phyloP scores from a whole-genome alignment of 495 filamentous ascomycete species.

The Aspergillus affinis region DNA sequence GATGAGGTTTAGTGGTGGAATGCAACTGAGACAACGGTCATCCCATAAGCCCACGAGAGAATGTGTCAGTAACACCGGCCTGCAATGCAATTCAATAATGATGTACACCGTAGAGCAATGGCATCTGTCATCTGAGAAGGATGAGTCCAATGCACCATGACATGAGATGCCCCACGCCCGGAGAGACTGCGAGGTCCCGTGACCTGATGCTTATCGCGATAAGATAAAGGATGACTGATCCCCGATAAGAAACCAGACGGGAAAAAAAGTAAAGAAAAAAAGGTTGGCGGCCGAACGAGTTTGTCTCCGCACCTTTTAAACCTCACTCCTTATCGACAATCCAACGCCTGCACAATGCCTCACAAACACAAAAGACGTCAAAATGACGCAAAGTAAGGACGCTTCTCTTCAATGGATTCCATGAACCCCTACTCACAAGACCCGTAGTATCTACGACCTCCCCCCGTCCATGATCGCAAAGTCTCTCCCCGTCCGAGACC shows the following conservation, averaged over 20 bases:
- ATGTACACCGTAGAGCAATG: too few species aligned
- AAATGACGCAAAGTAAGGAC: slow-evolving; percentile 43
- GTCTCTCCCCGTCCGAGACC: slow-evolving; percentile 59
- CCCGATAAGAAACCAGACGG: neutral
- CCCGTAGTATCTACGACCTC: slow-evolving; percentile 62
- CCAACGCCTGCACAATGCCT: slow-evolving; percentile 58
- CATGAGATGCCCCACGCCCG: too few species aligned
- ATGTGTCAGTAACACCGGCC: neutral
- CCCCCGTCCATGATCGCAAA: slow-evolving; percentile 69
- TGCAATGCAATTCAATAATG: too few species aligned
- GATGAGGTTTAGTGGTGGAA: neutral
- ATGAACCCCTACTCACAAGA: neutral
- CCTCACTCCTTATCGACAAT: neutral
- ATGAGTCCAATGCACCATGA: too few species aligned
- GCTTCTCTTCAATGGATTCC: too few species aligned
- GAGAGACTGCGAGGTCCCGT: too few species aligned
- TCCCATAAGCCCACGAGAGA: neutral
- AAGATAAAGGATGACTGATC: neutral
- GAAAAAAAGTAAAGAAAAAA: slow-evolving; percentile 1
- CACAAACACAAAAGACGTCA: slow-evolving; percentile 76
- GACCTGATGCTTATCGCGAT: too few species aligned
- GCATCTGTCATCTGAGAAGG: too few species aligned
- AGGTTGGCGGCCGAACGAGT: neutral
- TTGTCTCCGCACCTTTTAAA: neutral
- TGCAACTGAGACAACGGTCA: neutral